Evolutionary conservation across 805 yeast species (phyloP).

Genomic region (Myxozyma melibiosi): DNA sequence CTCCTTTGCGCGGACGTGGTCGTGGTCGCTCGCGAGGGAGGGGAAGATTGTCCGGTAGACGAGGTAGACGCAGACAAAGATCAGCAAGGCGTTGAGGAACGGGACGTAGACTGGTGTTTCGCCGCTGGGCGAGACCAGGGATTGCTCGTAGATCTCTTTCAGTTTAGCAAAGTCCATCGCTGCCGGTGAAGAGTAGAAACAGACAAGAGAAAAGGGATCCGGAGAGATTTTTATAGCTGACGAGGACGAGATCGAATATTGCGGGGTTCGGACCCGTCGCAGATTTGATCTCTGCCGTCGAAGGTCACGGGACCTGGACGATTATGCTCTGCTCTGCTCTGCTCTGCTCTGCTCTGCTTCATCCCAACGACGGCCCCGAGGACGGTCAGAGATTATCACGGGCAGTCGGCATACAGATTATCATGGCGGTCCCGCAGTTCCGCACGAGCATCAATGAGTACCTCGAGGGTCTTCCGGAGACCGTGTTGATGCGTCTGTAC

Average conservation of each 20-base stretch:
- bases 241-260: no score
- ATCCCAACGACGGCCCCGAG: no score
- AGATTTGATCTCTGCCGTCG: no score
- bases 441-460: conserved; percentile 60
- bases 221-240: background rate
- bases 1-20: conserved; percentile 8
- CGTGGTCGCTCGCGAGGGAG: background rate
- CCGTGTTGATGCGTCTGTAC: conserved; percentile 80
- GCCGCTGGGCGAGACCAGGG: background rate
- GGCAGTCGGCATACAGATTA: no score
- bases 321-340: no score
- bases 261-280: no score
- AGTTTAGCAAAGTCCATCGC: background rate
- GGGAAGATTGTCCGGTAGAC: conserved; percentile 25
- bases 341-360: no score
- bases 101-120: conserved; percentile 13
- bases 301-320: no score
- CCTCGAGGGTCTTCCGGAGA: conserved; percentile 84
- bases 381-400: no score
- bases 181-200: background rate
- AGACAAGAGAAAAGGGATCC: background rate
- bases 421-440: conserved; percentile 33
- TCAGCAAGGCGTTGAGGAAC: conserved; percentile 15
- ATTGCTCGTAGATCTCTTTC: background rate
- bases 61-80: conserved; percentile 11